Percentiles rank a stretch among this genome's conserved stretches.
These are phyloP conservation scores for Isoetes engelmannii DNA, from an alignment of 83 land plant genomes.

Conservation along the genomic window DNA sequence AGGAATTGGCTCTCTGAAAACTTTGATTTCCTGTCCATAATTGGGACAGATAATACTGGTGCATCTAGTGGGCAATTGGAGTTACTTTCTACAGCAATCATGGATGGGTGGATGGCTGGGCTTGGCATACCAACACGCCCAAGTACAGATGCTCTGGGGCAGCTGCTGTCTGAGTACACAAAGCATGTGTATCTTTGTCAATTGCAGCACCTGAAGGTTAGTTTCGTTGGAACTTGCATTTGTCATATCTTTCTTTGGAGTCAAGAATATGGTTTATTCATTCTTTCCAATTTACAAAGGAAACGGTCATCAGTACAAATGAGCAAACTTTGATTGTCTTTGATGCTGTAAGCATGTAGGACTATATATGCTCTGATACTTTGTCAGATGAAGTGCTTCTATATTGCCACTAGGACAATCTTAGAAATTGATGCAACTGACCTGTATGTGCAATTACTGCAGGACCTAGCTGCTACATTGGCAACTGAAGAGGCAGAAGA, in stretches of 20 bases:
- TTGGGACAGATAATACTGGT: conserved; percentile 64
- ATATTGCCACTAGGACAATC: too few species aligned
- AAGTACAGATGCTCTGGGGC: conserved; percentile 92
- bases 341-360: neutral
- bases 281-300: too few species aligned
- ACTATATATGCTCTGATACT: neutral
- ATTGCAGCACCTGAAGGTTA: conserved; percentile 90
- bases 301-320: too few species aligned
- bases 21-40: conserved; percentile 82
- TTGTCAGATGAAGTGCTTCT: neutral
- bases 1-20: conserved; percentile 93
- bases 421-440: neutral
- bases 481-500: conserved; percentile 96
- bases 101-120: conserved; percentile 99
- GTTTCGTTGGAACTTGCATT: conserved; percentile 3
- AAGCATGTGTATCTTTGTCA: conserved; percentile 82
- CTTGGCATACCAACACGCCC: conserved; percentile 87
- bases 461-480: conserved; percentile 97
- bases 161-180: conserved; percentile 83
- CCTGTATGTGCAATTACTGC: conserved; percentile 14
- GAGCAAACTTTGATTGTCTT: too few species aligned
- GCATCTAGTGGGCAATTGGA: conserved; percentile 78
- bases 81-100: conserved; percentile 88
- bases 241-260: too few species aligned
- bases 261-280: too few species aligned